Percentiles rank a stretch among this genome's conserved stretches.
Conservation (phyloP, 768 basidiomycete species). For the Lentinula guzmanii region DNA sequence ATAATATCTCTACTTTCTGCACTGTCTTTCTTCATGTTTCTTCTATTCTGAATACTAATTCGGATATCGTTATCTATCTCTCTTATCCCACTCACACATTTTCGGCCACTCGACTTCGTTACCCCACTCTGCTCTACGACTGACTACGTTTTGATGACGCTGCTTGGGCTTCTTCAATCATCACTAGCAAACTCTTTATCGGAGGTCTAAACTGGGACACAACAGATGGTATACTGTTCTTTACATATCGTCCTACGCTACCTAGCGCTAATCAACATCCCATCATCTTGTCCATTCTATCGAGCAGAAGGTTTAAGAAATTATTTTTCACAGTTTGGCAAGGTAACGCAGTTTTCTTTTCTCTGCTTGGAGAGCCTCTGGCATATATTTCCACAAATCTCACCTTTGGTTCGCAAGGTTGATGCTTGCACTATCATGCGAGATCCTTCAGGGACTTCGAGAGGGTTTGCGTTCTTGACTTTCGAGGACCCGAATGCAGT, state of each 20-base stretch:
- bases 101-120: slow-evolving; percentile 23
- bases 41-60: slow-evolving; percentile 25
- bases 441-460: slow-evolving; percentile 65
- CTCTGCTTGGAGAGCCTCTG: slow-evolving; percentile 8
- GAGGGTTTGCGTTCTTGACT: slow-evolving; percentile 83
- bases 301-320: slow-evolving; percentile 53
- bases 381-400: neutral
- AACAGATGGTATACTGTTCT: slow-evolving; percentile 67
- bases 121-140: slow-evolving; percentile 16
- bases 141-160: slow-evolving; percentile 11
- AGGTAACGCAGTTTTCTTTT: slow-evolving; percentile 31
- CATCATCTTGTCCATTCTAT: slow-evolving; percentile 14
- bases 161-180: slow-evolving; percentile 5
- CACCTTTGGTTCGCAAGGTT: slow-evolving; percentile 36
- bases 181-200: slow-evolving; percentile 82
- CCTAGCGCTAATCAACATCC: slow-evolving; percentile 29
- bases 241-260: slow-evolving; percentile 18
- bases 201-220: slow-evolving; percentile 91
- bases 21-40: slow-evolving; percentile 19
- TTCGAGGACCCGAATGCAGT: slow-evolving; percentile 66
- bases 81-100: slow-evolving; percentile 25
- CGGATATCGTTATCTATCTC: slow-evolving; percentile 26
- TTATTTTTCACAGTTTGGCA: slow-evolving; percentile 79
- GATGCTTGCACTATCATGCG: slow-evolving; percentile 86
- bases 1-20: neutral